A percentile compares a stretch with the other conserved stretches of the same genome.
Evolutionary conservation across 148 eudicot species (phyloP).

Genomic region (Persicaria maculosa): DNA sequence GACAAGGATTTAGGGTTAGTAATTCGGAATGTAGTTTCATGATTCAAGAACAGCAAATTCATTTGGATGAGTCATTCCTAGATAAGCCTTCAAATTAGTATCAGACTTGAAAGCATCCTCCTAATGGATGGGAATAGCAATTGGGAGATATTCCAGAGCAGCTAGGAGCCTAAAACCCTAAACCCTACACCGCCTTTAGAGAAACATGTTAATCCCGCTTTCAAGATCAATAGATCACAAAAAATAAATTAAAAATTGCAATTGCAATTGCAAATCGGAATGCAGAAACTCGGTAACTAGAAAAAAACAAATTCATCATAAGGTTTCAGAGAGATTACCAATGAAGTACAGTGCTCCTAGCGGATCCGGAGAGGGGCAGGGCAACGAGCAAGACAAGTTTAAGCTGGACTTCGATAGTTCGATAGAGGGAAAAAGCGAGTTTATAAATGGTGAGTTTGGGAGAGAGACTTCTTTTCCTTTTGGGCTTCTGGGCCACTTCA

Average conservation of each 20-base stretch:
- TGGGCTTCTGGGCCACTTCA: not conserved
- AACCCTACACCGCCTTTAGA: not conserved
- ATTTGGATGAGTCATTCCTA: not conserved
- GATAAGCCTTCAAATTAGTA: not conserved
- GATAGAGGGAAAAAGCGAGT: too few species aligned
- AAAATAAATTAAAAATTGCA: not conserved
- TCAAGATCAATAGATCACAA: not conserved
- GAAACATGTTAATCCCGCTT: not conserved
- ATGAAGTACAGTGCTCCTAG: not conserved
- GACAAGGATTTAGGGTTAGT: not conserved
- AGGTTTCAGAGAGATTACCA: not conserved
- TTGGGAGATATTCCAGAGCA: not conserved
- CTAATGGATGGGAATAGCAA: too few species aligned
- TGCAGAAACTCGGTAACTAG: not conserved
- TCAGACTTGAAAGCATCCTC: not conserved
- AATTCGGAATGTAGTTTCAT: not conserved
- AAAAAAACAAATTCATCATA: not conserved
- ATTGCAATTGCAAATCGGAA: not conserved
- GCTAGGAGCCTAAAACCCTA: not conserved
- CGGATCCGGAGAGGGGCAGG: not conserved
- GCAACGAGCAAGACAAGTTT: not conserved
- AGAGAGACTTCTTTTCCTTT: not conserved
- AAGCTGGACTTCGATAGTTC: too few species aligned
- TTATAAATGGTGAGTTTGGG: not conserved
- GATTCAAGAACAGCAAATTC: not conserved